Percentiles rank a stretch among this genome's conserved stretches.
Evolutionary conservation across 805 yeast genomes (phyloP).

Genomic region (Clavispora santaluciae): DNA sequence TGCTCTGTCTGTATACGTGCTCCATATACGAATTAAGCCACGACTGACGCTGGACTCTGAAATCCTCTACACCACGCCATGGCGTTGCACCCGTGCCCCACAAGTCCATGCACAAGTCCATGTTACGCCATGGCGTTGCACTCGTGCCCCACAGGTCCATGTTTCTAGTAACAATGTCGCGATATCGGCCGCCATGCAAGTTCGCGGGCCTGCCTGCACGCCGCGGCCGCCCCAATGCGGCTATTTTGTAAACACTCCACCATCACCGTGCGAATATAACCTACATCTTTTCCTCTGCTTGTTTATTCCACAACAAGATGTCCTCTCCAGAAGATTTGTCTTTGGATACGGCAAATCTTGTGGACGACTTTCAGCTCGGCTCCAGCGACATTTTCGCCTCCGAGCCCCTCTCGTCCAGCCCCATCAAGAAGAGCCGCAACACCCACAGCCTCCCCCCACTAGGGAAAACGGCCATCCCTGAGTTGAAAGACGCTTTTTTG

Average conservation of each 20-base stretch:
- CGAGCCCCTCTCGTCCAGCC: constrained; percentile 8
- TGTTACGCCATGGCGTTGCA: too few relatives aligned
- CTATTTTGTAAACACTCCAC: constrained; percentile 1
- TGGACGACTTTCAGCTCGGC: constrained; percentile 13
- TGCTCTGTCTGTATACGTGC: too few relatives aligned
- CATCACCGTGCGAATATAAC: not conserved
- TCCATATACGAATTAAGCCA: too few relatives aligned
- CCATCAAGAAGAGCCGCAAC: constrained; percentile 6
- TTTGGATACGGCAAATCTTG: constrained; percentile 15
- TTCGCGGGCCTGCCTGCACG: too few relatives aligned
- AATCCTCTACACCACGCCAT: too few relatives aligned
- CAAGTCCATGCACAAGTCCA: too few relatives aligned
- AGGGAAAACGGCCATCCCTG: constrained; percentile 5
- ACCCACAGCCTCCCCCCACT: not conserved
- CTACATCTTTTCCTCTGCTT: not conserved
- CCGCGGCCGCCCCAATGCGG: too few relatives aligned
- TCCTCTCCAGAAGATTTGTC: constrained; percentile 14
- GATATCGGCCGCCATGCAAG: too few relatives aligned
- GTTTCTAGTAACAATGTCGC: not conserved
- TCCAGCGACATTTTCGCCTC: constrained; percentile 9
- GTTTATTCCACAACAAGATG: constrained; percentile 27
- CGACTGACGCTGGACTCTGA: too few relatives aligned
- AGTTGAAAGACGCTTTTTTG: constrained; percentile 10
- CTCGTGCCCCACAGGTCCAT: too few relatives aligned
- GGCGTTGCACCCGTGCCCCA: too few relatives aligned